Conservation (phyloP, 345 rosid species). For the Reutealis trisperma region DNA sequence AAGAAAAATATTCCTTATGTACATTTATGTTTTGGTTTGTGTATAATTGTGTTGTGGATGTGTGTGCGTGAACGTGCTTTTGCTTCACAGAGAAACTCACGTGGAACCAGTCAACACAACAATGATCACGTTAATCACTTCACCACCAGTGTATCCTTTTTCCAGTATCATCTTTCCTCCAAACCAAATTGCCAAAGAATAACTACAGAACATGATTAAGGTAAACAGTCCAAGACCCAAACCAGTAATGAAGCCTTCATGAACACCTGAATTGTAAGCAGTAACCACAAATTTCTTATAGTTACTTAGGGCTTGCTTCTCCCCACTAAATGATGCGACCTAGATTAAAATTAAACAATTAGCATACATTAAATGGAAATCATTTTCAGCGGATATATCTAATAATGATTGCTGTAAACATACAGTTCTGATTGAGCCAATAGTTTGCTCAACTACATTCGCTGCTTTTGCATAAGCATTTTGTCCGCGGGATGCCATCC, state of each 20-base stretch:
- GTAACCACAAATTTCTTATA: conserved; percentile 48
- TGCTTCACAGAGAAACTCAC: conserved; percentile 35
- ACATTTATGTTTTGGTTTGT: background rate
- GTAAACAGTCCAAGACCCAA: conserved; percentile 44
- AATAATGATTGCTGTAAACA: conserved; percentile 1
- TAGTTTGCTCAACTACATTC: conserved; percentile 65
- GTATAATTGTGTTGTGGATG: too few relatives aligned
- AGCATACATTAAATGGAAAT: background rate
- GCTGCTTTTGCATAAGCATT: conserved; percentile 78
- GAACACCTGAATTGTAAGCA: conserved; percentile 51
- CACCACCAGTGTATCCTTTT: conserved; percentile 60
- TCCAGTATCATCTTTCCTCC: conserved; percentile 58
- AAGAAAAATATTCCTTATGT: too few relatives aligned
- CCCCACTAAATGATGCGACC: conserved; percentile 77
- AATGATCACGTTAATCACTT: conserved; percentile 49
- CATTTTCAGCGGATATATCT: background rate
- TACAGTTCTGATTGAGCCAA: conserved; percentile 79
- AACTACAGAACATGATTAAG: conserved; percentile 44
- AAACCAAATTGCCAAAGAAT: conserved; percentile 58
- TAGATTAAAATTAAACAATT: conserved; percentile 5
- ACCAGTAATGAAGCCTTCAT: conserved; percentile 58
- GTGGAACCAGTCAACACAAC: conserved; percentile 66
- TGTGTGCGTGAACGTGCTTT: background rate
- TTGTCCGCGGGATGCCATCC: conserved; percentile 62
- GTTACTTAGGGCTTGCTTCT: conserved; percentile 48